Evolutionary conservation across 495 filamentous ascomycete species (phyloP).

Genomic region (Peziza echinospora): DNA sequence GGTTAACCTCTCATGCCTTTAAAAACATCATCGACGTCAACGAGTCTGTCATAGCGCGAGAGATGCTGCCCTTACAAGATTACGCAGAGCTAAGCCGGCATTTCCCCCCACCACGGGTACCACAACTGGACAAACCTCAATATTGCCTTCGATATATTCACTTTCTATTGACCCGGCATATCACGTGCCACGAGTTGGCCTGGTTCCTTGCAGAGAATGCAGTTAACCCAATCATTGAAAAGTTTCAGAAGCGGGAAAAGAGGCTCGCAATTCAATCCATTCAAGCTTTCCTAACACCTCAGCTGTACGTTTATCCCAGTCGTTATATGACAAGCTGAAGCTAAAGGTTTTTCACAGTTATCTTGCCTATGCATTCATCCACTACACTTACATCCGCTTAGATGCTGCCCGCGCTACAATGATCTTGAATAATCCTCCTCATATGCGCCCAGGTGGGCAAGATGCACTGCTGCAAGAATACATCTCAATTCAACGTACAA

Average conservation of each 20-base stretch:
- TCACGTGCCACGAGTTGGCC: constrained; percentile 13
- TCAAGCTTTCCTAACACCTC: constrained; percentile 11
- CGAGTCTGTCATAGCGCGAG: constrained; percentile 12
- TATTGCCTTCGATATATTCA: constrained; percentile 16
- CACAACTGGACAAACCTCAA: constrained; percentile 1
- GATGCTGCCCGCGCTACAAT: constrained; percentile 11
- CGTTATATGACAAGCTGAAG: background rate
- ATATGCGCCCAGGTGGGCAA: constrained; percentile 8
- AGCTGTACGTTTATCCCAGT: constrained; percentile 10
- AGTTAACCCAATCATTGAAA: constrained; percentile 6
- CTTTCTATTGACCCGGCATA: constrained; percentile 13
- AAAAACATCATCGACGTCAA: constrained; percentile 15
- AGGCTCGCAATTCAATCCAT: constrained; percentile 11
- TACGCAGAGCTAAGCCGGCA: constrained; percentile 12
- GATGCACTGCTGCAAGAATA: constrained; percentile 9
- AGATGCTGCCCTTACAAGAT: constrained; percentile 8
- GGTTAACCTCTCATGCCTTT: constrained; percentile 19
- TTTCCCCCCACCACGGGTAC: constrained; percentile 15
- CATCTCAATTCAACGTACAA: constrained; percentile 9
- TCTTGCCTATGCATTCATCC: constrained; percentile 18
- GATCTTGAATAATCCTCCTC: constrained; percentile 14
- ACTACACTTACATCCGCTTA: constrained; percentile 16
- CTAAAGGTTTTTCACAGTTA: background rate
- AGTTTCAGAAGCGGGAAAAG: constrained; percentile 2
- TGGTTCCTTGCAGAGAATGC: constrained; percentile 15